phyloP scores from a whole-genome alignment of 805 yeast genomes.

The Suhomyces faveliae region DNA sequence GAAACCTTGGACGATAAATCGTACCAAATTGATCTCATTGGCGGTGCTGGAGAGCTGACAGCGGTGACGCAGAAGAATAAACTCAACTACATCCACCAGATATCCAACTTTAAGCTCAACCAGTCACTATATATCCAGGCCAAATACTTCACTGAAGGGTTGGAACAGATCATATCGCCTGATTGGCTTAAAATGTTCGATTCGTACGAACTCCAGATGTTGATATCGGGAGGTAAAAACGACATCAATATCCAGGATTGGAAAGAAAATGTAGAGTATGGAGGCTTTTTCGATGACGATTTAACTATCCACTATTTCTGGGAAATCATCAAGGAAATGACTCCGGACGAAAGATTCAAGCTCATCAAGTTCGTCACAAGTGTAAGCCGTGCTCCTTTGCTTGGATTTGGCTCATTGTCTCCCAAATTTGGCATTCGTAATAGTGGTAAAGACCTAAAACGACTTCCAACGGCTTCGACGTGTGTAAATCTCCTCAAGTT shows the following conservation, averaged over 20 bases:
- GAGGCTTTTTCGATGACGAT: conserved; percentile 58
- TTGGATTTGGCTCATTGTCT: conserved; percentile 62
- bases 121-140: conserved; percentile 58
- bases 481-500: conserved; percentile 85
- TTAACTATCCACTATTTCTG: conserved; percentile 67
- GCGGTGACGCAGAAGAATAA: conserved; percentile 62
- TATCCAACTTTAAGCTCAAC: conserved; percentile 80
- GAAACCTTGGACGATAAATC: conserved; percentile 42
- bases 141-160: conserved; percentile 63
- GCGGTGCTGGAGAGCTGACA: conserved; percentile 51
- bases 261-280: conserved; percentile 57
- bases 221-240: conserved; percentile 69
- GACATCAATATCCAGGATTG: conserved; percentile 74
- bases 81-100: conserved; percentile 68
- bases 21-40: conserved; percentile 53
- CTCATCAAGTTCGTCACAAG: conserved; percentile 89
- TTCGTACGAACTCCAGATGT: conserved; percentile 75
- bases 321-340: conserved; percentile 71
- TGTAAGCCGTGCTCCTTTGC: conserved; percentile 84
- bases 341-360: conserved; percentile 56
- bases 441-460: conserved; percentile 51
- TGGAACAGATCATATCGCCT: conserved; percentile 63
- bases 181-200: conserved; percentile 85
- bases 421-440: conserved; percentile 83
- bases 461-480: conserved; percentile 90